Base-by-base conservation (phyloP, 768 basidiomycete species). In the Tulasnella sp. region DNA sequence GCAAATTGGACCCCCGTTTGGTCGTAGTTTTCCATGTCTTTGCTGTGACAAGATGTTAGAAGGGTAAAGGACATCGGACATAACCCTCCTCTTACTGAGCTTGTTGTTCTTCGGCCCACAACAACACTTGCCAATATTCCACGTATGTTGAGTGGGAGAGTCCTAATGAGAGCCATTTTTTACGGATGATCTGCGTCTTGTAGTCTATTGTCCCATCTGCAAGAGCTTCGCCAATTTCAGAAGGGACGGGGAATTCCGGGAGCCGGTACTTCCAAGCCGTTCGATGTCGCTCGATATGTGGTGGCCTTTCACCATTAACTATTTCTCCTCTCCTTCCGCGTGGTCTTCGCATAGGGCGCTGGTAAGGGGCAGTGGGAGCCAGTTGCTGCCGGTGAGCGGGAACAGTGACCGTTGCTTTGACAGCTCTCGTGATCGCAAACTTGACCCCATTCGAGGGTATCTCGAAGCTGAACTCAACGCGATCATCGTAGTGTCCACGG, bases 51-150 rank as follows among this genome's bases (percentile, higher is more conserved):
- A 42, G 28, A 74, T 4, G 44, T 73, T 75, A 75, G 31, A 1
- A 72, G 20, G 9, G 9, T 20, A 31, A 22, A 46, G 84, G 74
- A 37, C 31, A 8, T 34, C 44, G 64, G 46, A 72, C 20, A 40
- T 1, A 28, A 20, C 20, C 18, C 14, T 72, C 6, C n/a, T 40
- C 79, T 22, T 31, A 80, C 79, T 40, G 22, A 28, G 46, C 72
- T 37, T 75, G 79, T 14, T 48, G 42, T 54, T 90, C 90, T 81
- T 91, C 90, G 28, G 89, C 84, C 84, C 87, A 88, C 7, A 91
- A 82, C 80, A 91, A 76, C 16, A 84, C 83, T 82, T 88, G 87
- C 83, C 90, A 91, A 84, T 87, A 87, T 5, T 83, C 80, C 1
- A 85, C 86, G 82, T 91, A 90, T 0, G 88, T 88, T 1, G 85